phyloP scores from a whole-genome alignment of 2,329 filamentous ascomycete species.

The Xylaria sp. region DNA sequence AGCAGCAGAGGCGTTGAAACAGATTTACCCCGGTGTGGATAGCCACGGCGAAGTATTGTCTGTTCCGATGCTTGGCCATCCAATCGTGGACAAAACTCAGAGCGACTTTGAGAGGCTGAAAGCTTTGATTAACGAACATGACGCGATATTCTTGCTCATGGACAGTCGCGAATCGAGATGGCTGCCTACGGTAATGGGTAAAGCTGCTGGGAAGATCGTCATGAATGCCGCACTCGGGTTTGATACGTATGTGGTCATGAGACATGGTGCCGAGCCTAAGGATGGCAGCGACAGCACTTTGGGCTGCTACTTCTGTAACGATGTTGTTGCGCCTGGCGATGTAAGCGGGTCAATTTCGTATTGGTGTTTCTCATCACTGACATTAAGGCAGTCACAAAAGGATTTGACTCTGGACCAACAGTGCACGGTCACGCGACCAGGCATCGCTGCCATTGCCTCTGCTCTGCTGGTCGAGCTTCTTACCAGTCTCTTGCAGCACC shows the following conservation, averaged over 20 bases:
- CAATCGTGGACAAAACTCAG: conserved; percentile 79
- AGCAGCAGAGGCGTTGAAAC: conserved; percentile 81
- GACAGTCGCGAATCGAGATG: conserved; percentile 94
- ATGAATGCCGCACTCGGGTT: conserved; percentile 97
- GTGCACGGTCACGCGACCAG: conserved; percentile 95
- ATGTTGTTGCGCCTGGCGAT: conserved; percentile 93
- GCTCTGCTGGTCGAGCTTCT: conserved; percentile 90
- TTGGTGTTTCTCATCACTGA: conserved; percentile 39
- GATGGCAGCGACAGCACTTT: conserved; percentile 72
- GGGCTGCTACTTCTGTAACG: conserved; percentile 98
- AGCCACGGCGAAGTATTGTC: conserved; percentile 82
- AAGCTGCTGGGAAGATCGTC: conserved; percentile 91
- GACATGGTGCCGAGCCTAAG: conserved; percentile 78
- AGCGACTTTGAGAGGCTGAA: conserved; percentile 81
- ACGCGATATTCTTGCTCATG: conserved; percentile 96
- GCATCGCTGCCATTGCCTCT: conserved; percentile 91
- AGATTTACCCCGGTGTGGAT: conserved; percentile 92
- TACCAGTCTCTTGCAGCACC: conserved; percentile 88
- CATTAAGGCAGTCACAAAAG: conserved; percentile 78
- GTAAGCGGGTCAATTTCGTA: conserved; percentile 65
- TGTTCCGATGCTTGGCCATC: conserved; percentile 96
- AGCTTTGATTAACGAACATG: conserved; percentile 82
- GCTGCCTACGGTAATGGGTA: conserved; percentile 96
- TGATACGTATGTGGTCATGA: conserved; percentile 97
- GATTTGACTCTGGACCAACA: conserved; percentile 97